Evolutionary conservation across 306 rosid genomes (phyloP).

Genomic region (Quercus suber): DNA sequence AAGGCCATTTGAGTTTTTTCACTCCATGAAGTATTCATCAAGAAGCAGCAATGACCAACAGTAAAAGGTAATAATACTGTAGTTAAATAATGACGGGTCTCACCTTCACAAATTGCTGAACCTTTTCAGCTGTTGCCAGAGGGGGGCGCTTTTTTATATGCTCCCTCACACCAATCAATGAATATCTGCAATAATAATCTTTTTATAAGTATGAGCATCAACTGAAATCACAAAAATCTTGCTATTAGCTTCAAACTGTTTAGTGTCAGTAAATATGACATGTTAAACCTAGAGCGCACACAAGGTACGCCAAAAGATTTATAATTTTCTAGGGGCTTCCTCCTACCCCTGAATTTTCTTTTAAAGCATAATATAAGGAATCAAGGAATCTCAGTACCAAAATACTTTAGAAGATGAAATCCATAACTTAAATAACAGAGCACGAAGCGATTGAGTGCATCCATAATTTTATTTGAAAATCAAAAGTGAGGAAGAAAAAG

Average conservation of each 20-base stretch:
- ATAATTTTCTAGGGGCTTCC: background rate
- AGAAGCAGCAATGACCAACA: constrained; percentile 8
- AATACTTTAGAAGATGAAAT: background rate
- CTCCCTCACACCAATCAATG: constrained; percentile 75
- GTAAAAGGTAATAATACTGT: background rate
- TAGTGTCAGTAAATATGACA: background rate
- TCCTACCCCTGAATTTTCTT: background rate
- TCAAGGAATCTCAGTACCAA: background rate
- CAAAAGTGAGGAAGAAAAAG: constrained; percentile 9
- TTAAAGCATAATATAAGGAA: background rate
- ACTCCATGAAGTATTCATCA: background rate
- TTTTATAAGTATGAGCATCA: background rate
- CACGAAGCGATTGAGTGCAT: background rate
- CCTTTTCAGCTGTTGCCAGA: constrained; percentile 88
- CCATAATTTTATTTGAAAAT: constrained; percentile 2
- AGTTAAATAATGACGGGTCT: constrained; percentile 14
- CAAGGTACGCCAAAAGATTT: background rate
- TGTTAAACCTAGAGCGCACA: background rate
- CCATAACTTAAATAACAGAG: background rate
- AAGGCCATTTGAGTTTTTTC: background rate
- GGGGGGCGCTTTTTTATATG: constrained; percentile 97
- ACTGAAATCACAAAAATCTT: background rate
- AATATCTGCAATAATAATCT: constrained; percentile 47
- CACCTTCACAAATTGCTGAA: constrained; percentile 93
- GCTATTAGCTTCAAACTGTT: background rate